These are phyloP conservation scores for Collybia mongolica DNA, from an alignment of 768 basidiomycete genomes.

Conservation along the genomic window DNA sequence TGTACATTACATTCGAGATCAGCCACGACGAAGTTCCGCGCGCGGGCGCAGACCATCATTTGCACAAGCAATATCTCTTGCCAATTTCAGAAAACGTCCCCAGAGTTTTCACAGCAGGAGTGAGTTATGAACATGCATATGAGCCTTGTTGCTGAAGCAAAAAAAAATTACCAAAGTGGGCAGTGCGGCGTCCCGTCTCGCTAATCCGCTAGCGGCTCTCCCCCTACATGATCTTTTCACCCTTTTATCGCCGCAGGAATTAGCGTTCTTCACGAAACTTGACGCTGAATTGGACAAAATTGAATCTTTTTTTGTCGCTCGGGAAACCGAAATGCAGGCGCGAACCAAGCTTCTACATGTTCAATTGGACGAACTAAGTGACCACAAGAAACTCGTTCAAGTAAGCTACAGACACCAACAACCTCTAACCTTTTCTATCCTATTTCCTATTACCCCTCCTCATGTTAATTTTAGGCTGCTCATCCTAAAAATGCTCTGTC, in stretches of 20 bases:
- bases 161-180: neutral
- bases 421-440: neutral
- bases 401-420: conserved; percentile 30
- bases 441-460: neutral
- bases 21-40: neutral
- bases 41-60: neutral
- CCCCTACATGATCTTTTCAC: conserved; percentile 50
- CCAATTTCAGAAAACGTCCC: neutral
- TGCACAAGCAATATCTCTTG: neutral
- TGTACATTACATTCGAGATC: neutral
- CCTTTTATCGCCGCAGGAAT: conserved; percentile 57
- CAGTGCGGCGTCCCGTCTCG: neutral
- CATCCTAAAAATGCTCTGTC: conserved; percentile 10
- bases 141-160: neutral
- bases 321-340: conserved; percentile 60
- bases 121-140: neutral
- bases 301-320: conserved; percentile 74
- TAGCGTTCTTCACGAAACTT: conserved; percentile 72
- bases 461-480: conserved; percentile 4
- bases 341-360: conserved; percentile 49
- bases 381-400: conserved; percentile 60
- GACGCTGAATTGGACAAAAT: conserved; percentile 84
- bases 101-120: neutral
- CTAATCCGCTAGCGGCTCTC: conserved; percentile 26
- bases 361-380: conserved; percentile 74